Evolutionary conservation across 352 stramenopile species (phyloP).

Genomic region (Phytophthora macrochlamydospora): DNA sequence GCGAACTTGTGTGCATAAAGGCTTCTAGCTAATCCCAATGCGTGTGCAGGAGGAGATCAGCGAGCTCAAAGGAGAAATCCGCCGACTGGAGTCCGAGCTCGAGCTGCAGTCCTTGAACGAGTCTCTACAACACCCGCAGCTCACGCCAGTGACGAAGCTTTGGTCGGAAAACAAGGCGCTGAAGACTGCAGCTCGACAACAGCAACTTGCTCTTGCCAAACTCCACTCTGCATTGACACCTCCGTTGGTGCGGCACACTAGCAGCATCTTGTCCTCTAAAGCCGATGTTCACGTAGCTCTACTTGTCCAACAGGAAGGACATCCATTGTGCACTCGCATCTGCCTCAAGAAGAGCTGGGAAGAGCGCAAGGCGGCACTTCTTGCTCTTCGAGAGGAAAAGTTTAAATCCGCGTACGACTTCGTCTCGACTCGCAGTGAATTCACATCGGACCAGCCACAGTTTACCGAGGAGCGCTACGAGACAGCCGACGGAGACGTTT

Average conservation of each 20-base stretch:
- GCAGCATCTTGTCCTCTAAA: no score
- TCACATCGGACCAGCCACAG: neutral
- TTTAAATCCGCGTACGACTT: neutral
- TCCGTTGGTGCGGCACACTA: neutral
- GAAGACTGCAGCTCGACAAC: neutral
- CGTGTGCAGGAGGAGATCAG: slow-evolving; percentile 1
- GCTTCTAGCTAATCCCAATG: neutral
- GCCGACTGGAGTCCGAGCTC: slow-evolving; percentile 9
- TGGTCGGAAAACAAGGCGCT: slow-evolving; percentile 1
- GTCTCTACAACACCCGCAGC: neutral
- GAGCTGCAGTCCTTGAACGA: slow-evolving; percentile 2
- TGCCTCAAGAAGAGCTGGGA: slow-evolving; percentile 1
- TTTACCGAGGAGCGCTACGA: slow-evolving; percentile 26
- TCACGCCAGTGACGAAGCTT: neutral
- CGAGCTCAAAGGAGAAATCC: slow-evolving; percentile 4
- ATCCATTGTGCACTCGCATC: slow-evolving; percentile 2
- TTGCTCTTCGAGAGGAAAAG: slow-evolving; percentile 1
- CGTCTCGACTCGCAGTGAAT: neutral
- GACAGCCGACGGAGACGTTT: slow-evolving; percentile 27
- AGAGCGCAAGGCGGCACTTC: neutral
- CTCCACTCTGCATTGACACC: slow-evolving; percentile 8
- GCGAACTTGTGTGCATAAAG: neutral
- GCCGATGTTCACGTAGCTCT: no score
- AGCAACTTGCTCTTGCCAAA: slow-evolving; percentile 5
- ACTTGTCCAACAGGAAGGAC: neutral